Evolutionary conservation across 2,329 filamentous ascomycete genomes (phyloP), one percentile per base, ranked within the genome.

Genomic region (Capronia coronata): DNA sequence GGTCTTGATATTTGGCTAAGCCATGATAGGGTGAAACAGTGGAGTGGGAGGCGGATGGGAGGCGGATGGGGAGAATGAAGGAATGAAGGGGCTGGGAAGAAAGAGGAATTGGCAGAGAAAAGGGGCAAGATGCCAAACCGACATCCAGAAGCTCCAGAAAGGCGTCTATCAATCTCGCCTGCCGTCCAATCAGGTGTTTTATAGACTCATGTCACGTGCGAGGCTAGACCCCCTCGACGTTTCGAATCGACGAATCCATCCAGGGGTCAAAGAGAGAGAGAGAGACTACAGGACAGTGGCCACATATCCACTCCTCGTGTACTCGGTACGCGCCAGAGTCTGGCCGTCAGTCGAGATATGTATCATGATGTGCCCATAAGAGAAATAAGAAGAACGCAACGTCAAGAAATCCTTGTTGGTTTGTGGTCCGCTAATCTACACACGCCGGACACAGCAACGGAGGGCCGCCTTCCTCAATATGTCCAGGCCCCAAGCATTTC

Each of bases 401-500:
- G n/a, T n/a, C n/a, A n/a, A n/a, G n/a, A n/a, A n/a, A n/a, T n/a
- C n/a, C n/a, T n/a, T n/a, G n/a, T n/a, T n/a, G n/a, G n/a, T n/a
- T 3, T 40, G 18, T 42, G 16, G 10, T 21, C 27, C 42, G 16
- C 51, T 57, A 57, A n/a, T n/a, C n/a, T 50, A 50, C 45, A 48
- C 54, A 57, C 27, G 43, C 42, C 19, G 54, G 51, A 42, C 54
- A 57, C 3, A 43, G 43, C 21, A 57, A 21, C 14, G 40, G 44
- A 48, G 46, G 34, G 18, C 23, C 37, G 10, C 46, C 50, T 10
- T 55, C 48, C 42, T 50, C 52, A 55, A 45, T 63, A 16, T 45
- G 46, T 46, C 56, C 55, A 43, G 67, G 62, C 51, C 67, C 48
- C 46, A 75, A 58, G 61, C 72, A 75, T 30, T 62, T 63, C 19